These are phyloP conservation scores for Cenchrus fungigraminus DNA, from an alignment of 176 grass and related monocot genomes.

Conservation along the genomic window DNA sequence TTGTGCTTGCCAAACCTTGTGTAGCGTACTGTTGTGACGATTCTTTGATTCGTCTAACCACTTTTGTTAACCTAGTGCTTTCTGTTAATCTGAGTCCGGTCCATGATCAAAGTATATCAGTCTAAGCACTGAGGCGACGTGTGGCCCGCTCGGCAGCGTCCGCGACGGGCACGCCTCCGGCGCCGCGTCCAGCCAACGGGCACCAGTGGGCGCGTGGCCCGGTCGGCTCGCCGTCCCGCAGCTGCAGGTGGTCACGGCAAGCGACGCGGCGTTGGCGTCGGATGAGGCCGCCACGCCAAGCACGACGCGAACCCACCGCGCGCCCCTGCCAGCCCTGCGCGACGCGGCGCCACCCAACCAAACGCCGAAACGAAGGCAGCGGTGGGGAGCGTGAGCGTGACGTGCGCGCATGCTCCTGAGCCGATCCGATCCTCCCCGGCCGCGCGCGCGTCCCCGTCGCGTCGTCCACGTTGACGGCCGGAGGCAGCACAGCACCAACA, in stretches of 20 bases:
- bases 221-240: not conserved
- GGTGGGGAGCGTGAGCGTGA: not conserved
- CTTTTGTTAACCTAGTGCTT: no score
- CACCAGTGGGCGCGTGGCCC: not conserved
- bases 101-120: no score
- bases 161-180: not conserved
- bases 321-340: not conserved
- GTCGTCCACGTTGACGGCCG: not conserved
- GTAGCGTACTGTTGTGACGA: not conserved
- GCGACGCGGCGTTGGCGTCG: not conserved
- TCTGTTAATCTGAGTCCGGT: not conserved
- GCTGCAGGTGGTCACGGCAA: not conserved
- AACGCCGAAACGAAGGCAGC: not conserved
- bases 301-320: not conserved
- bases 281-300: not conserved
- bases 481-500: no score
- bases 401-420: not conserved
- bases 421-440: not conserved
- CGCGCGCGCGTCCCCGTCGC: not conserved
- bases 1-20: not conserved
- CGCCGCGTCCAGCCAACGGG: not conserved
- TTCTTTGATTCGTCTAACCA: not conserved
- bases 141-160: not conserved
- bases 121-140: no score
- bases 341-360: not conserved